phyloP scores from a whole-genome alignment of 495 filamentous ascomycete species.

The Annulohypoxylon bovei region DNA sequence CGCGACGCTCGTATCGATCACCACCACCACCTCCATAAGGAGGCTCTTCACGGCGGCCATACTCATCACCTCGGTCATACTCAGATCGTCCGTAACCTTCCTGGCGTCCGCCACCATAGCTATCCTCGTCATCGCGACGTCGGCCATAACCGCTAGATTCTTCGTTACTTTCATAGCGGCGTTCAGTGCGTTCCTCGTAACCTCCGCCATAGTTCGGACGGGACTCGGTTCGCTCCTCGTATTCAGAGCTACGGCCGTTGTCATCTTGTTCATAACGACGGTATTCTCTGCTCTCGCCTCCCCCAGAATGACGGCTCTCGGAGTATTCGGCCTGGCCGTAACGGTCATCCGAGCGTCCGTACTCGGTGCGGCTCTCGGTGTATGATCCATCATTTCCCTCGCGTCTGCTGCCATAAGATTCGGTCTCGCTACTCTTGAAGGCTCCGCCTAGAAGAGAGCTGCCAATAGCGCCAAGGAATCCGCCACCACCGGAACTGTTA shows the following conservation, averaged over 20 bases:
- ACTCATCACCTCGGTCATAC: constrained; percentile 20
- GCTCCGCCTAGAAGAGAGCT: constrained; percentile 58
- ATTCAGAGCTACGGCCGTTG: constrained; percentile 49
- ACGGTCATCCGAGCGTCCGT: constrained; percentile 54
- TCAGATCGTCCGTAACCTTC: constrained; percentile 39
- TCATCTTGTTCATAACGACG: constrained; percentile 53
- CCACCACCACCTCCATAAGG: constrained; percentile 1
- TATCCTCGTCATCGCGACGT: constrained; percentile 29
- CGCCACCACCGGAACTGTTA: constrained; percentile 46
- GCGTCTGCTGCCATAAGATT: constrained; percentile 52
- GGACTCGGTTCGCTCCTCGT: constrained; percentile 46
- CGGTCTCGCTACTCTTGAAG: constrained; percentile 54
- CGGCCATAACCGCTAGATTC: constrained; percentile 37
- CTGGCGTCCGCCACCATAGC: constrained; percentile 35
- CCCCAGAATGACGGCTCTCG: constrained; percentile 54
- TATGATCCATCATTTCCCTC: constrained; percentile 55
- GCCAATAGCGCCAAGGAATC: constrained; percentile 56
- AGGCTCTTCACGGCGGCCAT: constrained; percentile 30
- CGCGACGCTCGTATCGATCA: constrained; percentile 30
- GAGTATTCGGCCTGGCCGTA: constrained; percentile 61
- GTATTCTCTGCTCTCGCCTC: constrained; percentile 58
- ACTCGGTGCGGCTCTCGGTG: constrained; percentile 54
- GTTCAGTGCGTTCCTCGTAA: constrained; percentile 51
- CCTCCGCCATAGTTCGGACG: constrained; percentile 44
- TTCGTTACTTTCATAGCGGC: constrained; percentile 44